phyloP scores from a whole-genome alignment of 352 stramenopile species.

The Globisporangium spinosum region DNA sequence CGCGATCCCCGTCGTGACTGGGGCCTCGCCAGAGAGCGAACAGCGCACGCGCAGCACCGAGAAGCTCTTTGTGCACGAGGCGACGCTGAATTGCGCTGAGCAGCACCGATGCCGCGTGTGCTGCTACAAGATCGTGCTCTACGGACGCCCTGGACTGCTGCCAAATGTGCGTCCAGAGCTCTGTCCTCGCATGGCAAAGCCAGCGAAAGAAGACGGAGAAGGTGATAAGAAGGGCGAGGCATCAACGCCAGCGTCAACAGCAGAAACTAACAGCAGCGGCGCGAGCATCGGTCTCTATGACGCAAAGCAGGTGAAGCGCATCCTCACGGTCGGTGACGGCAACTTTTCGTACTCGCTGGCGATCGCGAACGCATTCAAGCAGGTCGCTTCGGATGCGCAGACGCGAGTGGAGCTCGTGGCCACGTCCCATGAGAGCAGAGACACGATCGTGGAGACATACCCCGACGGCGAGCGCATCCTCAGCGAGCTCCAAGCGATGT shows the following conservation, averaged over 20 bases:
- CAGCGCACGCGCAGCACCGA: constrained; percentile 41
- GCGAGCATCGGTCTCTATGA: constrained; percentile 56
- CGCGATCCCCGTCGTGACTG: neutral
- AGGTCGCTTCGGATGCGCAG: neutral
- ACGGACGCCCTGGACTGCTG: constrained; percentile 46
- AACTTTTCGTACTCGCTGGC: constrained; percentile 96
- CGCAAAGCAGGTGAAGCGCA: constrained; percentile 32
- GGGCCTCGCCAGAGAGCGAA: neutral
- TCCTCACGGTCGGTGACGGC: constrained; percentile 94
- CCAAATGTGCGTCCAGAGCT: constrained; percentile 78
- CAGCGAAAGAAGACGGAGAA: neutral
- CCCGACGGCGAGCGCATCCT: constrained; percentile 84
- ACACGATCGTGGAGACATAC: constrained; percentile 89
- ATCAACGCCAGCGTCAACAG: neutral
- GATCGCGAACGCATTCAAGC: constrained; percentile 60
- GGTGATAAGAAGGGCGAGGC: constrained; percentile 8
- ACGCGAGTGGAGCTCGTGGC: constrained; percentile 61
- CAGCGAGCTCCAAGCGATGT: constrained; percentile 52
- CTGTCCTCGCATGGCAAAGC: constrained; percentile 47
- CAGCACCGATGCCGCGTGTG: constrained; percentile 73
- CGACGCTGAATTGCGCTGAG: constrained; percentile 69
- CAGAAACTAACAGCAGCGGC: neutral
- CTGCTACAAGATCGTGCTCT: constrained; percentile 85
- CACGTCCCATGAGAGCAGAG: constrained; percentile 90
- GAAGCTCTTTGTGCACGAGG: constrained; percentile 56